A percentile compares a stretch with the other conserved stretches of the same genome.
These are phyloP conservation scores for Cercospora zeae-maydis DNA, from an alignment of 2,329 filamentous ascomycete species.

Conservation along the genomic window DNA sequence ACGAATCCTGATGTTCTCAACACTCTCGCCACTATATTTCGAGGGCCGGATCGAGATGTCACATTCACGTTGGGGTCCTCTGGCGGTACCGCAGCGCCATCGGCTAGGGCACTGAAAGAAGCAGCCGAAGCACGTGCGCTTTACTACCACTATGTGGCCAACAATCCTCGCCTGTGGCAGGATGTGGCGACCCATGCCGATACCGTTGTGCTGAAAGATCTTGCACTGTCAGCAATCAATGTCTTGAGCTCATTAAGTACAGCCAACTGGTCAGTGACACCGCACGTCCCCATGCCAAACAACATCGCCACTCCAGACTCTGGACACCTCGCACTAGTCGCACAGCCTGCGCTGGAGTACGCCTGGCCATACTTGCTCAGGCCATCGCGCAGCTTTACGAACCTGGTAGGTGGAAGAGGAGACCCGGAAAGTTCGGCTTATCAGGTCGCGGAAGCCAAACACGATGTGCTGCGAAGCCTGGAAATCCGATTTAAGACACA, in stretches of 20 bases:
- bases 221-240: constrained; percentile 53
- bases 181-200: constrained; percentile 54
- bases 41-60: constrained; percentile 46
- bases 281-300: constrained; percentile 39
- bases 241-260: constrained; percentile 53
- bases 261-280: constrained; percentile 49
- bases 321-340: constrained; percentile 52
- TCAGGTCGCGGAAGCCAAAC: constrained; percentile 56
- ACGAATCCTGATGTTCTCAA: constrained; percentile 54
- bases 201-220: constrained; percentile 55
- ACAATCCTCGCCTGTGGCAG: constrained; percentile 51
- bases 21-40: constrained; percentile 54
- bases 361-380: constrained; percentile 57
- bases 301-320: constrained; percentile 35
- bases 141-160: constrained; percentile 52
- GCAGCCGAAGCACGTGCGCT: constrained; percentile 53
- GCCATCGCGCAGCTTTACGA: constrained; percentile 55
- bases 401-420: constrained; percentile 56
- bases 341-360: constrained; percentile 49
- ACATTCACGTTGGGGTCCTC: constrained; percentile 36
- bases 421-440: constrained; percentile 57
- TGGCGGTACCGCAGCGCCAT: constrained; percentile 11
- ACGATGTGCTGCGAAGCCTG: constrained; percentile 54
- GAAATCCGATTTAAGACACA: constrained; percentile 43
- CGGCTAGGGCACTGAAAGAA: constrained; percentile 43